These are phyloP conservation scores for Paramecium primaurelia DNA, from an alignment of 73 alveolate genomes.

Conservation along the genomic window DNA sequence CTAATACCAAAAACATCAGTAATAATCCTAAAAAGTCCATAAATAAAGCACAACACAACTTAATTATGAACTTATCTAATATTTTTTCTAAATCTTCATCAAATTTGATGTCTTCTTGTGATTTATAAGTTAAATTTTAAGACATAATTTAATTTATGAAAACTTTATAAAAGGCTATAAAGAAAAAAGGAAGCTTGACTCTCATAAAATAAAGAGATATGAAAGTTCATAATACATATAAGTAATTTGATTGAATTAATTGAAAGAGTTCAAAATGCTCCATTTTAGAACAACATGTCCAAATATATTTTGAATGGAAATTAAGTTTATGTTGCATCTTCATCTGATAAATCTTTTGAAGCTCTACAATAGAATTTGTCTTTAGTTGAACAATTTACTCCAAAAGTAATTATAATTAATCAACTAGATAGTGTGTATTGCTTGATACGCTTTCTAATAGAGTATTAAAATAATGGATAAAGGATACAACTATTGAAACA, in stretches of 20 bases:
- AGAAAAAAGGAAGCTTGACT: not conserved
- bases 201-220: not conserved
- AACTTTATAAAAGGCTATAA: not conserved
- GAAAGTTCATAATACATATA: not conserved
- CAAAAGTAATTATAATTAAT: not conserved
- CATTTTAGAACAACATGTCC: not conserved
- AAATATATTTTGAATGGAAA: not conserved
- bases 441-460: not conserved
- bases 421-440: not conserved
- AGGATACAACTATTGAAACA: not conserved
- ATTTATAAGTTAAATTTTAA: not conserved
- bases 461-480: not conserved
- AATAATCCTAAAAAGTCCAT: not conserved
- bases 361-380: not conserved
- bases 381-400: not conserved
- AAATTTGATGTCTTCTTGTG: not conserved
- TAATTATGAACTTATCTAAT: not conserved
- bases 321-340: not conserved
- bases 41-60: not conserved
- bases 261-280: not conserved
- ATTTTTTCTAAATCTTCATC: slow-evolving; percentile 18
- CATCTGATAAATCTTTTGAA: not conserved
- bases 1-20: not conserved
- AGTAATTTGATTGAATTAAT: not conserved
- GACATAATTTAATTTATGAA: not conserved